phyloP scores from a whole-genome alignment of 345 rosid genomes.

The Rhodomyrtus tomentosa region DNA sequence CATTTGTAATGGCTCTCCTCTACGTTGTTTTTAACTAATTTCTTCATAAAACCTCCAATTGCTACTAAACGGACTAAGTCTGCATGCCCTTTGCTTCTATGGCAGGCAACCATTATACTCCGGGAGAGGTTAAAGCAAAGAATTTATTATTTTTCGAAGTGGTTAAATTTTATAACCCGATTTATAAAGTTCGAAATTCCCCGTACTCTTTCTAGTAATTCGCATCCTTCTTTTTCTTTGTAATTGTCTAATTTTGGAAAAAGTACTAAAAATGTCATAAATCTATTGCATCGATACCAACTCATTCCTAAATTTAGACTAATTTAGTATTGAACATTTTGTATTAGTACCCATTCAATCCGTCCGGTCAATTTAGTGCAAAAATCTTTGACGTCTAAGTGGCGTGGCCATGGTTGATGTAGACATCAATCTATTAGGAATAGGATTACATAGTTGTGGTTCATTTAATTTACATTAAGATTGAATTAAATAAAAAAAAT shows the following conservation, averaged over 20 bases:
- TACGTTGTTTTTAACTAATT: not conserved
- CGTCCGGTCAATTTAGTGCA: no score
- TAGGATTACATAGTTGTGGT: no score
- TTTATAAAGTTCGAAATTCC: not conserved
- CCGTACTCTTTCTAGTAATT: not conserved
- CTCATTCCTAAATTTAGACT: no score
- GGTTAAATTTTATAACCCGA: not conserved
- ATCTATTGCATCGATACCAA: no score
- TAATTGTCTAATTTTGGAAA: not conserved
- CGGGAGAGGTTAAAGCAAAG: not conserved
- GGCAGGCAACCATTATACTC: not conserved
- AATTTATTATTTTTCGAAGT: accelerated
- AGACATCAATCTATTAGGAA: no score
- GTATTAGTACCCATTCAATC: no score
- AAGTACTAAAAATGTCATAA: no score
- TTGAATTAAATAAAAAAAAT: no score
- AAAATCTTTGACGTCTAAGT: no score
- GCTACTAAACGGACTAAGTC: not conserved
- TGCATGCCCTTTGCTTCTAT: not conserved
- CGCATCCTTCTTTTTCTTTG: accelerated
- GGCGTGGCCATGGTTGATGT: no score
- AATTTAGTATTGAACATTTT: no score
- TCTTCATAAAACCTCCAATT: not conserved
- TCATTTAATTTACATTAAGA: no score
- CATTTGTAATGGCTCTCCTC: not conserved